These are phyloP conservation scores for Geotrichum phurueaensis DNA, from an alignment of 1,139 yeast genomes.

Conservation along the genomic window DNA sequence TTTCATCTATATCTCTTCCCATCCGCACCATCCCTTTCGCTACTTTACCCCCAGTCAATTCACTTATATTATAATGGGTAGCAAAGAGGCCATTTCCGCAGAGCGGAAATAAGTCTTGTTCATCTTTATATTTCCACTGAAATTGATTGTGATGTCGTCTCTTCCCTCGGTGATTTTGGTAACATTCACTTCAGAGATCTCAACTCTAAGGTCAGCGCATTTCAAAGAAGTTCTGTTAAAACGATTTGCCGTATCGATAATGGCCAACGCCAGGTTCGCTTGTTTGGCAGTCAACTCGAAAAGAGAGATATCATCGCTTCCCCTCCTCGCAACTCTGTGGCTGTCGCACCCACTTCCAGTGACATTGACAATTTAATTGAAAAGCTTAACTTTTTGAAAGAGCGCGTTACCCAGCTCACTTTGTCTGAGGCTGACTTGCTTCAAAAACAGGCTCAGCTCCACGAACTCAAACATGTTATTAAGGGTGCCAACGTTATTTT, in stretches of 20 bases:
- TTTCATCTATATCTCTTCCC: background rate
- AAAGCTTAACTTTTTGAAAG: slow-evolving; percentile 58
- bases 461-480: slow-evolving; percentile 64
- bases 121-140: slow-evolving; percentile 91
- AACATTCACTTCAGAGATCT: slow-evolving; percentile 68
- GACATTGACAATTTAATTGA: slow-evolving; percentile 74
- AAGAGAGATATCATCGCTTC: slow-evolving; percentile 27
- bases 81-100: slow-evolving; percentile 38
- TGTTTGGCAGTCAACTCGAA: slow-evolving; percentile 31
- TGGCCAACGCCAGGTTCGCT: slow-evolving; percentile 54
- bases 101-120: slow-evolving; percentile 92
- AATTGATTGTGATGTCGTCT: slow-evolving; percentile 83
- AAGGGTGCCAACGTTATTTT: slow-evolving; percentile 68
- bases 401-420: slow-evolving; percentile 51
- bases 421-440: slow-evolving; percentile 52
- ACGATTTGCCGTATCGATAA: slow-evolving; percentile 68
- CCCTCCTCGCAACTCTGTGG: slow-evolving; percentile 28
- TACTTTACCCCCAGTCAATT: background rate
- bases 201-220: slow-evolving; percentile 69
- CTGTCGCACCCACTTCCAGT: slow-evolving; percentile 47
- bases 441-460: slow-evolving; percentile 49
- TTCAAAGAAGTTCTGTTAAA: slow-evolving; percentile 81
- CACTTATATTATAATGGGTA: slow-evolving; percentile 11
- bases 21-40: background rate
- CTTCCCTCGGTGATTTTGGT: slow-evolving; percentile 76